Conservation (phyloP, 495 filamentous ascomycete species). For the Margaritispora aquatica region DNA sequence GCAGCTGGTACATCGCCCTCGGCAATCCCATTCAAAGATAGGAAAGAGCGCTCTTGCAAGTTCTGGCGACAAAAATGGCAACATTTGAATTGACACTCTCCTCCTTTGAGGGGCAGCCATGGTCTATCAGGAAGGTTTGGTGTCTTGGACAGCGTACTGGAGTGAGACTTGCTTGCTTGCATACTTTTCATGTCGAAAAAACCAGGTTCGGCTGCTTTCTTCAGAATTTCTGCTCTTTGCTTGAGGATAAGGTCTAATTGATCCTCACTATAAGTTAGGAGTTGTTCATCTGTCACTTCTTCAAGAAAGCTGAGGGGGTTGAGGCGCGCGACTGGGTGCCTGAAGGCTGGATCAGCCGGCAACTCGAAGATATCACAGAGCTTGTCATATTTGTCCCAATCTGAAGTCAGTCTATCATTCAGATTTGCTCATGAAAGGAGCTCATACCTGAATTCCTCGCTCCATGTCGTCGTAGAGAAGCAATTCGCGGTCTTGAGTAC, state of each 20-base stretch:
- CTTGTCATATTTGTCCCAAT: slow-evolving; percentile 26
- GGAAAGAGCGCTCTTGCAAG: slow-evolving; percentile 36
- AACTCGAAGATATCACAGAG: slow-evolving; percentile 21
- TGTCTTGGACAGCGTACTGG: not conserved
- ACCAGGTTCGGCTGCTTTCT: not conserved
- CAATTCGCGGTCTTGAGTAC: slow-evolving; percentile 52
- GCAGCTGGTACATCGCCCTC: slow-evolving; percentile 36
- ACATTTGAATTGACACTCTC: slow-evolving; percentile 44
- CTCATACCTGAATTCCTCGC: slow-evolving; percentile 27
- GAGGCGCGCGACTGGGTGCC: slow-evolving; percentile 14
- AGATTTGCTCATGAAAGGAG: slow-evolving; percentile 3
- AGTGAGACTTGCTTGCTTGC: not conserved
- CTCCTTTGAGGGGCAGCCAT: slow-evolving; percentile 29
- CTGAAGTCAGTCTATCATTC: not conserved
- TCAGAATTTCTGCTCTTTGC: slow-evolving; percentile 28
- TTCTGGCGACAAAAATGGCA: slow-evolving; percentile 45
- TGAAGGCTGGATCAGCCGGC: slow-evolving; percentile 1
- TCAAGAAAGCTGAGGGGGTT: slow-evolving; percentile 35
- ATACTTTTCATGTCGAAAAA: not conserved
- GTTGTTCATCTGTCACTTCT: slow-evolving; percentile 42
- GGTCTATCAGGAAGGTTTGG: not conserved
- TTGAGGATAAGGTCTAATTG: slow-evolving; percentile 35
- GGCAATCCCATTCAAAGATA: slow-evolving; percentile 42
- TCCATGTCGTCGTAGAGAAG: slow-evolving; percentile 32
- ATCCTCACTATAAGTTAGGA: slow-evolving; percentile 34